A percentile compares a stretch with the other conserved stretches of the same genome.
Evolutionary conservation across 352 stramenopile species (phyloP).

Genomic region (Thalassiosira sp.): DNA sequence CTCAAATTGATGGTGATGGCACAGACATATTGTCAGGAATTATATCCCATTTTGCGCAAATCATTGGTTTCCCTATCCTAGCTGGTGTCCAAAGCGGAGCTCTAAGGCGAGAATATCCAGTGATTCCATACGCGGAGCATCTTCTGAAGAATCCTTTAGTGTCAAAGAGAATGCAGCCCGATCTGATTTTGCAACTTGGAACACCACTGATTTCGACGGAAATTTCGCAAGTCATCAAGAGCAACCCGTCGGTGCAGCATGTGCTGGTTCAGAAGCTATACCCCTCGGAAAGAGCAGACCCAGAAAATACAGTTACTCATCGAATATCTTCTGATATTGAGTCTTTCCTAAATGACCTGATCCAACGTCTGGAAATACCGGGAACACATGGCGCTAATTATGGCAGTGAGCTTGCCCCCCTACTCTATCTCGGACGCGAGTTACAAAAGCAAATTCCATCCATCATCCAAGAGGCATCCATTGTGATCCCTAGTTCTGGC

Average conservation of each 20-base stretch:
- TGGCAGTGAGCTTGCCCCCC: slow-evolving; percentile 63
- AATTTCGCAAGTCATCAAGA: slow-evolving; percentile 63
- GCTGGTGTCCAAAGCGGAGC: slow-evolving; percentile 64
- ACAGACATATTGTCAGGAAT: slow-evolving; percentile 31
- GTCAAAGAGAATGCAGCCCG: slow-evolving; percentile 61
- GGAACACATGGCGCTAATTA: slow-evolving; percentile 4
- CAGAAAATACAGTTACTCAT: slow-evolving; percentile 72
- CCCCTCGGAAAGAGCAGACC: slow-evolving; percentile 64
- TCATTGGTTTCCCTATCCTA: slow-evolving; percentile 73
- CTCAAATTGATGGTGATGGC: slow-evolving; percentile 14
- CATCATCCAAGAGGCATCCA: slow-evolving; percentile 58
- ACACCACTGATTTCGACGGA: slow-evolving; percentile 75
- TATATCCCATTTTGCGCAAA: slow-evolving; percentile 69
- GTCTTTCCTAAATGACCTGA: slow-evolving; percentile 56
- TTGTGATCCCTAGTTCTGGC: not conserved
- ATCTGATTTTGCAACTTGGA: slow-evolving; percentile 80
- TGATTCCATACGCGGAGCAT: slow-evolving; percentile 79
- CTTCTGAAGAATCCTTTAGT: slow-evolving; percentile 71
- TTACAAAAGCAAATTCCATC: slow-evolving; percentile 62
- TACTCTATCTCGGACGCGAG: slow-evolving; percentile 64
- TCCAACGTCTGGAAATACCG: slow-evolving; percentile 23
- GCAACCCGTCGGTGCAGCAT: slow-evolving; percentile 41
- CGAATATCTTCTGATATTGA: slow-evolving; percentile 60
- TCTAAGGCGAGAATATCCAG: slow-evolving; percentile 58
- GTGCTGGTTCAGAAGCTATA: slow-evolving; percentile 73